Conservation (phyloP, 345 rosid species). For the Citrus hindsii region DNA sequence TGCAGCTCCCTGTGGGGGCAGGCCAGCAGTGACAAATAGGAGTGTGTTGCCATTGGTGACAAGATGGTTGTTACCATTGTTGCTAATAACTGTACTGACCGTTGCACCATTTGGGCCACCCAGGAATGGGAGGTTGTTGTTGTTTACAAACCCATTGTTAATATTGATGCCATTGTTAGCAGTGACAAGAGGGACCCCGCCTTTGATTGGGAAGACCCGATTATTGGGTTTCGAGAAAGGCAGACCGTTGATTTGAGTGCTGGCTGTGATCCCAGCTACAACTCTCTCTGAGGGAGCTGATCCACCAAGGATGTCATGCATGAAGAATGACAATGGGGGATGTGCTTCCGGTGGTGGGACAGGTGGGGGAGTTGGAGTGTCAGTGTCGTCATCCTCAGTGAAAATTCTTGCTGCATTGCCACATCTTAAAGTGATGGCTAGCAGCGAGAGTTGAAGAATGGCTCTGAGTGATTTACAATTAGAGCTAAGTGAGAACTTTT, state of each 20-base stretch:
- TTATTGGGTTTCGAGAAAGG: slow-evolving; percentile 41
- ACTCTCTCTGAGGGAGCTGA: slow-evolving; percentile 34
- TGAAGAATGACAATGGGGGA: slow-evolving; percentile 37
- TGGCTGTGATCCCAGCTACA: slow-evolving; percentile 38
- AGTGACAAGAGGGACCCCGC: slow-evolving; percentile 32
- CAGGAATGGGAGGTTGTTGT: slow-evolving; percentile 37
- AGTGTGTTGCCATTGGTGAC: slow-evolving; percentile 26
- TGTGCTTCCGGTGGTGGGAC: slow-evolving; percentile 10
- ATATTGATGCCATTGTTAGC: slow-evolving; percentile 14
- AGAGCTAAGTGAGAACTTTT: not conserved
- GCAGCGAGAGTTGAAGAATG: not conserved
- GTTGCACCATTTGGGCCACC: slow-evolving; percentile 32
- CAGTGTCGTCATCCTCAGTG: not conserved
- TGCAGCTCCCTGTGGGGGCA: slow-evolving; percentile 38
- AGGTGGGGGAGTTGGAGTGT: not conserved
- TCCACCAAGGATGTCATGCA: slow-evolving; percentile 50
- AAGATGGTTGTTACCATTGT: slow-evolving; percentile 35
- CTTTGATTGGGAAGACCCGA: slow-evolving; percentile 40
- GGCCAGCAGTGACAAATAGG: slow-evolving; percentile 49
- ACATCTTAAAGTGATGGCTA: not conserved
- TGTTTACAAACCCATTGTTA: slow-evolving; percentile 13
- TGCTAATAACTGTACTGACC: slow-evolving; percentile 28
- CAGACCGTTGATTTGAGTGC: slow-evolving; percentile 31
- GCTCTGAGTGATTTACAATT: not conserved
- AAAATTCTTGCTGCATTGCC: slow-evolving; percentile 2